Base-by-base conservation (phyloP, 768 basidiomycete species). In the Auriscalpium orientale region DNA sequence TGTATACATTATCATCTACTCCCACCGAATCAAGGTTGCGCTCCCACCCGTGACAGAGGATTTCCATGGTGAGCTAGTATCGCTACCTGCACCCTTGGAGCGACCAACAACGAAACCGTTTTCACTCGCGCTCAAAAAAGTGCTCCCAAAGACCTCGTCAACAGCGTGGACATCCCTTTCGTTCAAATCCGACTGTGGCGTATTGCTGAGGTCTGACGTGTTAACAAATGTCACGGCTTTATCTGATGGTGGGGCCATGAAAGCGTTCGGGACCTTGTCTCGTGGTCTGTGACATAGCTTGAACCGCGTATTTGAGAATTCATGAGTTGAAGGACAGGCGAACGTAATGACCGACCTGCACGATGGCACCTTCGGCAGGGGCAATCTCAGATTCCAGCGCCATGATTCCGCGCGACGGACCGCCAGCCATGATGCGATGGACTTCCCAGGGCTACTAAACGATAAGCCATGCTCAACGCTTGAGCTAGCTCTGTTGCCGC, bases 381-480 rank as follows among this genome's bases (percentile, higher is more conserved):
- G 83, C 79, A 13, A 69, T 71, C 20, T 74, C 70, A 1, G 79
- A 71, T 20, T 81, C 79, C 1, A 91, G 70, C 1, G 88, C 80
- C 13, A 90, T 75, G 4, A 77, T 76, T 2, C 89, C 89, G 7
- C 84, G 77, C 15, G 82, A 81, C 1, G 86, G 87, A 63, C 86
- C 87, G 3, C 89, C 89, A 0, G 87, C 83, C 21, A 75, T 81
- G 56, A 91, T 83, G 54, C 70, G 76, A 62, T 79, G 79, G 40
- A 85, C 72, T 47, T 77, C 76, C 20, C 65, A 62, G 2, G 79
- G 58, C 79, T 83, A 52, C 8, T 45, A 18, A 13, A 33, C 3
- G 37, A 20, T 38, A 54, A 22, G 13, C 34, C 61, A 57, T n/a
- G 45, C 8, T 16, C 20, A 40, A 47, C 49, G 51, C 38, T 38